Evolutionary conservation across 2,329 filamentous ascomycete genomes (phyloP).

Genomic region (Exutisphaerella laricina): DNA sequence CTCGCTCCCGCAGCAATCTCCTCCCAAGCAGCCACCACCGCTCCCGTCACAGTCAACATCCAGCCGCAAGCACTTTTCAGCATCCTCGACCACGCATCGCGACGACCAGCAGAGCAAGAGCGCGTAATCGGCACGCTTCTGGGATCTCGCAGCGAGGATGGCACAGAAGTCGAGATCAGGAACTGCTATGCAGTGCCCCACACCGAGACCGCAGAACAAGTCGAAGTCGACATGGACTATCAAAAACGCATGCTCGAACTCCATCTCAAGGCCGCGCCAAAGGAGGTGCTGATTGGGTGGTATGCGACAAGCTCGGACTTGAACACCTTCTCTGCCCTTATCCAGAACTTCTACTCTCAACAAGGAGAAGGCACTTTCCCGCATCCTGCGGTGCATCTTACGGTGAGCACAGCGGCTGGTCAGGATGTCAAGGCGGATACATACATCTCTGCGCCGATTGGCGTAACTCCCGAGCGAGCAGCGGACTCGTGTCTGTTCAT

Average conservation of each 20-base stretch:
- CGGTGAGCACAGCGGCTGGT: constrained; percentile 83
- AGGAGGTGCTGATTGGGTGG: constrained; percentile 93
- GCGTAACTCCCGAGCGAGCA: constrained; percentile 88
- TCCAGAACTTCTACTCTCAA: constrained; percentile 98
- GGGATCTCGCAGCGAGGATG: constrained; percentile 90
- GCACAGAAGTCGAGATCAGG: constrained; percentile 90
- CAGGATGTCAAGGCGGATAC: constrained; percentile 83
- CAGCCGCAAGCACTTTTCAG: constrained; percentile 79
- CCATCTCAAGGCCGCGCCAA: constrained; percentile 87
- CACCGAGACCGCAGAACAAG: constrained; percentile 96
- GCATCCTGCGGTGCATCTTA: constrained; percentile 95
- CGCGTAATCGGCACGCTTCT: constrained; percentile 96
- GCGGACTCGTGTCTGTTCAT: constrained; percentile 97
- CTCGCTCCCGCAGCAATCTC: constrained; percentile 75
- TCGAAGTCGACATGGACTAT: constrained; percentile 99
- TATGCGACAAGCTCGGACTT: constrained; percentile 96
- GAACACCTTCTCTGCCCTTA: constrained; percentile 96
- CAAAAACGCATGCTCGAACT: constrained; percentile 98
- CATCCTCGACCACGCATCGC: constrained; percentile 81
- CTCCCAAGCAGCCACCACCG: constrained; percentile 70
- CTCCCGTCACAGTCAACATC: constrained; percentile 88
- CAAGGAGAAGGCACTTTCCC: constrained; percentile 96
- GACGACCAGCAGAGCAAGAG: constrained; percentile 85
- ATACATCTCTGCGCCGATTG: constrained; percentile 93
- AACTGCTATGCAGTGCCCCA: constrained; percentile 97